Conservation (phyloP, 208 protist species). For the Trypanosoma boissoni region DNA sequence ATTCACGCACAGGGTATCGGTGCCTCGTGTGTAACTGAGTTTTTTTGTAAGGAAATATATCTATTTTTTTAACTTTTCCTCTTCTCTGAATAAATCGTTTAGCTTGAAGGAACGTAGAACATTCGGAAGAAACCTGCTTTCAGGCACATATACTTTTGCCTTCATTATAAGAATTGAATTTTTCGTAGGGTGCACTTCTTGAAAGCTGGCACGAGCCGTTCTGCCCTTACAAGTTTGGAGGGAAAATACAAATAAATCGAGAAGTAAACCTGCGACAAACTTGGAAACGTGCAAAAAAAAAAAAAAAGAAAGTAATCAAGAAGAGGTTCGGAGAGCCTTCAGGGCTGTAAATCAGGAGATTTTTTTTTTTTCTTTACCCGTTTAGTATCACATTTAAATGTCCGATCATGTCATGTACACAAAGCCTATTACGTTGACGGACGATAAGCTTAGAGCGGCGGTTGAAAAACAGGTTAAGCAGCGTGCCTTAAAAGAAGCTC, state of each 20-base stretch:
- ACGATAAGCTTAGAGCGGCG: conserved; percentile 57
- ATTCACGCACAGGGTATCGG: too few relatives aligned
- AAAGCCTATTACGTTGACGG: conserved; percentile 51
- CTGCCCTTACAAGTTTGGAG: neutral
- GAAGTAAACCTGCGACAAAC: too few relatives aligned
- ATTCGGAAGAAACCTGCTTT: too few relatives aligned
- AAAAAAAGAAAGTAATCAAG: conserved; percentile 1
- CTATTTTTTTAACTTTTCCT: too few relatives aligned
- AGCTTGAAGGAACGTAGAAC: too few relatives aligned
- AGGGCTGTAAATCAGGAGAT: neutral
- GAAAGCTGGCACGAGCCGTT: neutral
- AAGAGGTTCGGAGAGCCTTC: neutral
- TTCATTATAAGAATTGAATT: too few relatives aligned
- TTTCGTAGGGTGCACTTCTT: too few relatives aligned
- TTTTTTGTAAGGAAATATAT: too few relatives aligned
- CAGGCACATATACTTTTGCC: too few relatives aligned
- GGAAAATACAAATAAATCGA: neutral
- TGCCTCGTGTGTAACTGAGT: too few relatives aligned
- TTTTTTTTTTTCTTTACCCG: conserved; percentile 9
- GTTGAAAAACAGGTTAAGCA: conserved; percentile 64
- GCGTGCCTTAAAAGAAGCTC: conserved; percentile 46
- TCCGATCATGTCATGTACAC: conserved; percentile 38
- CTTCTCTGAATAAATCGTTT: too few relatives aligned
- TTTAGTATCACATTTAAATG: conserved; percentile 16
- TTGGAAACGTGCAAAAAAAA: too few relatives aligned